Conservation (phyloP, 2,329 filamentous ascomycete genomes). For the Coccinonectria pachysandricola region DNA sequence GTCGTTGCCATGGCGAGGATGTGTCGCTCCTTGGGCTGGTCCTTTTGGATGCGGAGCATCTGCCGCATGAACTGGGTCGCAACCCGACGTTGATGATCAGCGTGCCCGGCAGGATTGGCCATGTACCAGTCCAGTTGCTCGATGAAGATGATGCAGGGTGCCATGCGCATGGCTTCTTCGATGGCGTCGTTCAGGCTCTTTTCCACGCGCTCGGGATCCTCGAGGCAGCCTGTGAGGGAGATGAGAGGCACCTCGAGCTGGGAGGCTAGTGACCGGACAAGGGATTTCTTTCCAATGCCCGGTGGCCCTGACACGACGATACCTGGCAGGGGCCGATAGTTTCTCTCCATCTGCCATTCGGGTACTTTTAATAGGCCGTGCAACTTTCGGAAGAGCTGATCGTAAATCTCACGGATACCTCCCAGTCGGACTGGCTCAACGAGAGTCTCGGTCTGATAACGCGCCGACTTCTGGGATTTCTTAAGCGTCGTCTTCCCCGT, state of each 20-base stretch:
- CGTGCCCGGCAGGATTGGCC: conserved; percentile 68
- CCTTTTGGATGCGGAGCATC: conserved; percentile 70
- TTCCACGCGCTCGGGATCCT: conserved; percentile 29
- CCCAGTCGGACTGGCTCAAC: conserved; percentile 15
- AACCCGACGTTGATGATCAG: conserved; percentile 83
- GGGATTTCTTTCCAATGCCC: conserved; percentile 71
- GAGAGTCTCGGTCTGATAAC: conserved; percentile 22
- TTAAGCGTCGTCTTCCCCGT: conserved; percentile 19
- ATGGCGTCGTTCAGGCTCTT: conserved; percentile 30
- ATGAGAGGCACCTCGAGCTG: conserved; percentile 65
- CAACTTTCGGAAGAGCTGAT: conserved; percentile 10
- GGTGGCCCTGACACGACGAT: conserved; percentile 70
- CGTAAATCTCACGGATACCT: conserved; percentile 20
- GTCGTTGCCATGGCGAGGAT: conserved; percentile 89
- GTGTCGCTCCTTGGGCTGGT: conserved; percentile 59
- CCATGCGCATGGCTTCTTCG: conserved; percentile 75
- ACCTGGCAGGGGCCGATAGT: conserved; percentile 29
- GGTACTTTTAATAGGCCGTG: conserved; percentile 11
- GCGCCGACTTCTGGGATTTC: conserved; percentile 20
- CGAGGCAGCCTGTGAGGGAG: conserved; percentile 31
- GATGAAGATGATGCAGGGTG: conserved; percentile 84
- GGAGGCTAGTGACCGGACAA: conserved; percentile 64
- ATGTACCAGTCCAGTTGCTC: conserved; percentile 81
- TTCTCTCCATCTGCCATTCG: conserved; percentile 8
- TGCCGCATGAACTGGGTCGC: conserved; percentile 74